Conservation (phyloP, 2,329 filamentous ascomycete species). For the Periglandula ipomoeae region DNA sequence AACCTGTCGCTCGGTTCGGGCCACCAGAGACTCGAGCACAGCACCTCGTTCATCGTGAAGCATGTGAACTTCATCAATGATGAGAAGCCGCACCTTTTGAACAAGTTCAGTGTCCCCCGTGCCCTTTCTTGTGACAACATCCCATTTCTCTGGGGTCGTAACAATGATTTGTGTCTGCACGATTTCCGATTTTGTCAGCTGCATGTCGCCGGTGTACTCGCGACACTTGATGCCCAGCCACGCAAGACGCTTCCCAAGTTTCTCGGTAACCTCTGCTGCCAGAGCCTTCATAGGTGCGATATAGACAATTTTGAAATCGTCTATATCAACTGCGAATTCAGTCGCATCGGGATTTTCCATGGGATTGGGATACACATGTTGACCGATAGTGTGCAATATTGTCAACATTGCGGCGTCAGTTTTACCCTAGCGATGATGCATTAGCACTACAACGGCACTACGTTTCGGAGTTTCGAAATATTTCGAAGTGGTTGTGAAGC, state of each 20-base stretch:
- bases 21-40: slow-evolving; percentile 90
- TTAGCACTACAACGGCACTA: not conserved
- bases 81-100: slow-evolving; percentile 89
- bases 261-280: slow-evolving; percentile 91
- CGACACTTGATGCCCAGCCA: slow-evolving; percentile 91
- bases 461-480: not conserved
- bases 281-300: slow-evolving; percentile 98
- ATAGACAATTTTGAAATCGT: slow-evolving; percentile 97
- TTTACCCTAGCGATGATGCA: slow-evolving; percentile 57
- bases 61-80: slow-evolving; percentile 99
- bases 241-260: slow-evolving; percentile 79
- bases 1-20: slow-evolving; percentile 88
- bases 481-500: slow-evolving; percentile 19
- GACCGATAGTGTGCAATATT: slow-evolving; percentile 80
- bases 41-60: slow-evolving; percentile 95
- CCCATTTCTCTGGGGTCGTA: slow-evolving; percentile 98
- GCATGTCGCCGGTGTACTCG: slow-evolving; percentile 97
- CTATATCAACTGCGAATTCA: slow-evolving; percentile 72
- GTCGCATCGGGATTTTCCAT: slow-evolving; percentile 61
- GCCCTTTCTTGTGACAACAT: slow-evolving; percentile 93
- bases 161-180: slow-evolving; percentile 96
- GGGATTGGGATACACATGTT: slow-evolving; percentile 75
- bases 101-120: slow-evolving; percentile 96
- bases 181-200: slow-evolving; percentile 93
- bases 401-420: slow-evolving; percentile 97